Base-by-base conservation (phyloP, 495 filamentous ascomycete genomes). In the Aspergillus indologenus region DNA sequence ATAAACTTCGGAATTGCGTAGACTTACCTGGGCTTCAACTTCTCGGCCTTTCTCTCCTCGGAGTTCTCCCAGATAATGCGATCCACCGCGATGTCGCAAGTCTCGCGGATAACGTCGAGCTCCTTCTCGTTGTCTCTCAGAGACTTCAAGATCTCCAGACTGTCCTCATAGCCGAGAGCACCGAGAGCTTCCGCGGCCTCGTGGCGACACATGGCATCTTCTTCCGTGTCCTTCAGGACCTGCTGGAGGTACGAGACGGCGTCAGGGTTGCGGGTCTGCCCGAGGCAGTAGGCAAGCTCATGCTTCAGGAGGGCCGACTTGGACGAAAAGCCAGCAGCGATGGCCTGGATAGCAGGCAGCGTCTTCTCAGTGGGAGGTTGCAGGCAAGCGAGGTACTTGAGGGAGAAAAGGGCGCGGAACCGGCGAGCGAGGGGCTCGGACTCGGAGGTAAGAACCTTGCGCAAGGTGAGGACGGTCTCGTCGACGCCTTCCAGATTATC, bases 111-210 rank as follows among this genome's bases (percentile, higher is more conserved):
- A 18, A 92, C 89, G 19, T 87, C 85, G 31, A 82, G 79, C 68
- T 96, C 91, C 3, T 79, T 81, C 52, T 75, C 68, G 45, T 90
- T 83, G 68, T 95, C 87, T 46, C 89, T 80, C 65, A 92, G 81
- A 52, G 79, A 66, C 68, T 81, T 85, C 54, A 99, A 72, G 14
- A 96, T 69, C 0, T 81, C 83, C 69, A 97, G 69, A 61, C 89
- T 92, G 3, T 76, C 79, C 12, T 72, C 70, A 56, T 95, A 85
- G 1, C 90, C 91, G 51, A 99, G 78, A 22, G 94, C 95, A 5
- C 92, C 94, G 21, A 99, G 79, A 19, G 93, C 94, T 80, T 99
- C 94, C 2, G 92, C 94, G 5, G 94, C 93, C 76, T 99, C 94
- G 64, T 99, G 94, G 64, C 94, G 83, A 68, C 91, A 95, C 92